Percentiles rank a stretch among this genome's conserved stretches.
Evolutionary conservation across 495 filamentous ascomycete genomes (phyloP).

Genomic region (Talaromyces nanjingensis): DNA sequence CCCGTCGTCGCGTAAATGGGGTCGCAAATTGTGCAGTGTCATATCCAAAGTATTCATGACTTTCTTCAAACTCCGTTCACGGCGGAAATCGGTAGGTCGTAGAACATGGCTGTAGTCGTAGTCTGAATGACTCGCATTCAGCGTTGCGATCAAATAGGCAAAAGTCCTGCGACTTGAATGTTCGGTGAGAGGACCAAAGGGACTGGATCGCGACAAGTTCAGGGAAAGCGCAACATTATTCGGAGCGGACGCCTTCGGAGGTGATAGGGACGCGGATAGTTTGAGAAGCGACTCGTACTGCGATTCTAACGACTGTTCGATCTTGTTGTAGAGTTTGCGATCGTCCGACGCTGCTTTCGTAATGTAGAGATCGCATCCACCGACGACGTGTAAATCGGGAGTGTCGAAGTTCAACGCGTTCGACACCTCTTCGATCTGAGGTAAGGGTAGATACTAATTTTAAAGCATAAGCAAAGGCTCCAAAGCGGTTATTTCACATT

Average conservation of each 20-base stretch:
- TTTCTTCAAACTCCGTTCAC: conserved; percentile 62
- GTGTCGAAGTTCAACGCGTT: conserved; percentile 92
- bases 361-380: conserved; percentile 92
- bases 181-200: conserved; percentile 84
- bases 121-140: conserved; percentile 96
- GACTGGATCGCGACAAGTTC: conserved; percentile 75
- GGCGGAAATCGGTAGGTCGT: conserved; percentile 78
- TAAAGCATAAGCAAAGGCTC: background rate
- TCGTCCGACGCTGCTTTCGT: conserved; percentile 91
- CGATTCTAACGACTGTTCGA: conserved; percentile 78
- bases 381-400: conserved; percentile 78
- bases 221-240: conserved; percentile 48
- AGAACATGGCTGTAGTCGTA: conserved; percentile 94
- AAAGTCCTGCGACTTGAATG: conserved; percentile 83
- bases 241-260: conserved; percentile 58
- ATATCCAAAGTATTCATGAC: conserved; percentile 83
- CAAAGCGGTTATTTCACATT: background rate
- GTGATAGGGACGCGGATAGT: conserved; percentile 72
- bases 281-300: conserved; percentile 84
- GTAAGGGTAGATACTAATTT: conserved; percentile 78
- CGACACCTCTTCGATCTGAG: conserved; percentile 79
- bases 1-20: conserved; percentile 42
- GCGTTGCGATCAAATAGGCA: conserved; percentile 90
- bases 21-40: conserved; percentile 76
- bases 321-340: conserved; percentile 94